Evolutionary conservation across 208 protist species (phyloP).

Genomic region (Trypanosomatidae sp.): DNA sequence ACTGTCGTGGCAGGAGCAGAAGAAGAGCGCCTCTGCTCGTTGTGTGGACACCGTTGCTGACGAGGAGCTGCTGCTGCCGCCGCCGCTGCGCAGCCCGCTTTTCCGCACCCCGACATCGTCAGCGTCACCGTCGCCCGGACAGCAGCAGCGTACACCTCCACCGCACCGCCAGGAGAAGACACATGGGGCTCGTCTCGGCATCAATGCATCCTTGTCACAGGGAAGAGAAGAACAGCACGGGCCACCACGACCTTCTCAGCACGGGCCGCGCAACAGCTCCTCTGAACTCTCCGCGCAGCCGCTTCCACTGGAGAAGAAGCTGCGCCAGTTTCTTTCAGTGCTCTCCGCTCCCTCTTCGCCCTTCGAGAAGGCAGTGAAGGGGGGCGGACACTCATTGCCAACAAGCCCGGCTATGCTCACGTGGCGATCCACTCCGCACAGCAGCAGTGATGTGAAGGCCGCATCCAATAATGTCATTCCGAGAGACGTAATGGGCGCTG

Average conservation of each 20-base stretch:
- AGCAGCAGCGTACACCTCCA: conserved; percentile 3
- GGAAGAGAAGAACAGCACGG: background rate
- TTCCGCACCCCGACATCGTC: conserved; percentile 7
- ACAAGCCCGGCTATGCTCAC: background rate
- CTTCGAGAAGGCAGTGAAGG: background rate
- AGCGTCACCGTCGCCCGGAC: conserved; percentile 5
- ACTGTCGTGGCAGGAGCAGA: background rate
- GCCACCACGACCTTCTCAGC: background rate
- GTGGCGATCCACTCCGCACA: background rate
- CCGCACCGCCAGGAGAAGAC: background rate
- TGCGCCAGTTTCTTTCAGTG: conserved; percentile 2
- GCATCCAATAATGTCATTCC: background rate
- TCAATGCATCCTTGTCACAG: background rate
- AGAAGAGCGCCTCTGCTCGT: conserved; percentile 7
- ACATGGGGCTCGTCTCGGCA: conserved; percentile 6
- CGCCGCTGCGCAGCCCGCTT: conserved; percentile 22
- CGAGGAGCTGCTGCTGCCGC: conserved; percentile 10
- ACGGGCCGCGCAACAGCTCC: background rate
- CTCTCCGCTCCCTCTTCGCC: conserved; percentile 1
- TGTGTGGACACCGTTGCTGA: background rate
- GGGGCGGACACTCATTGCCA: background rate
- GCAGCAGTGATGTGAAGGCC: background rate
- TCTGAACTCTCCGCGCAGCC: background rate
- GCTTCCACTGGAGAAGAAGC: conserved; percentile 9
- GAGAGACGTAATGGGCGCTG: background rate